Base-by-base conservation (phyloP, 495 filamentous ascomycete species). In the Tuber indicum region DNA sequence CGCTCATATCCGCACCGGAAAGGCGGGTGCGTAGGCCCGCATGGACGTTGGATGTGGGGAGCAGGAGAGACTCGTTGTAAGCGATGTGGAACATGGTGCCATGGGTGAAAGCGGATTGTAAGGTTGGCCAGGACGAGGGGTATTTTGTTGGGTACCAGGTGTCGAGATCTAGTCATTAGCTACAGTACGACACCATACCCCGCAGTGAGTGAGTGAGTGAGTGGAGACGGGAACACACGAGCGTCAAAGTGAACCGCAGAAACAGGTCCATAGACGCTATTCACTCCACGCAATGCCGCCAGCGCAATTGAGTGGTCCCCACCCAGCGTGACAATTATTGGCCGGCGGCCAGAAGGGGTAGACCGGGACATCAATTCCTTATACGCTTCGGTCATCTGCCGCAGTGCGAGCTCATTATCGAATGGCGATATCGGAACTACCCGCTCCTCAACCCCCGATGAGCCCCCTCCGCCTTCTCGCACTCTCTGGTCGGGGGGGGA, bases 71-170 rank as follows among this genome's bases (percentile, higher is more conserved):
- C 84, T 95, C 93, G 41, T 89, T 88, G 71, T 89, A 89, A 3
- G 93, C 93, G 72, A 93, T 87, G 89, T 92, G 92, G 87, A 96
- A 96, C 89, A 95, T 94, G 71, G 87, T 91, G 6, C 93, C 93
- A 84, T 96, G 93, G 82, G 90, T 95, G 85, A 95, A 96, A 76
- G 89, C 87, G 14, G 89, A 87, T 82, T 92, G 92, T 81, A 89
- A 87, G 19, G 87, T 88, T 12, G 86, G 84, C 93, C 93, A 96
- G 73, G 90, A 89, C 21, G 88, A 89, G 0, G 91, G 90, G 84
- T 94, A 95, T 75, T 91, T 91, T 19, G 88, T 88, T 0, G 93
- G 93, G 82, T 93, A 89, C 93, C 93, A 95, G 7, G 93, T 96
- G 82, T 96, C 93, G 0, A 92, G 87, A 82, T 93, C 75, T 76